Evolutionary conservation across 2,329 filamentous ascomycete genomes (phyloP).

Genomic region (Ophiocordyceps unilateralis): DNA sequence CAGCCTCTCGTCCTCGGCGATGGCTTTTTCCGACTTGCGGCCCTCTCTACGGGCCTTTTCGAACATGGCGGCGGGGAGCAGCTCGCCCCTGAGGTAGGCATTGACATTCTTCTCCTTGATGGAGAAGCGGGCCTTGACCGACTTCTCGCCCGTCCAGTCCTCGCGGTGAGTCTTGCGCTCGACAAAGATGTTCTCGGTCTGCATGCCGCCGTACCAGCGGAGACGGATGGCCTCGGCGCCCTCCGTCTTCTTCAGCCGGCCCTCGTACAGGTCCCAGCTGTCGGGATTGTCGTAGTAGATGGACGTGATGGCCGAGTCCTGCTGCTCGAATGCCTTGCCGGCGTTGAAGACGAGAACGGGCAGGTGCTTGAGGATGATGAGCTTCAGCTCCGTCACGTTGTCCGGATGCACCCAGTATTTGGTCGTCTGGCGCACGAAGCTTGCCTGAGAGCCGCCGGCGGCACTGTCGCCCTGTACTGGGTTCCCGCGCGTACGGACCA

Average conservation of each 20-base stretch:
- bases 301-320: slow-evolving; percentile 89
- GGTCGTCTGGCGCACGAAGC: slow-evolving; percentile 90
- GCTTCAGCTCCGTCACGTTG: slow-evolving; percentile 94
- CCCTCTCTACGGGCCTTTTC: slow-evolving; percentile 92
- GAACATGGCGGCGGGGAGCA: slow-evolving; percentile 78
- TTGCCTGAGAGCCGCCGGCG: slow-evolving; percentile 82
- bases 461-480: slow-evolving; percentile 83
- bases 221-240: slow-evolving; percentile 92
- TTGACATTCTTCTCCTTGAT: slow-evolving; percentile 98
- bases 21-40: slow-evolving; percentile 84
- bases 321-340: slow-evolving; percentile 83
- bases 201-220: slow-evolving; percentile 95
- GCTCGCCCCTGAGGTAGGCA: slow-evolving; percentile 65
- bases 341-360: slow-evolving; percentile 95
- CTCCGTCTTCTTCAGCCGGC: slow-evolving; percentile 92
- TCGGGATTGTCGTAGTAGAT: slow-evolving; percentile 97
- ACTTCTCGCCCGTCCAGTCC: slow-evolving; percentile 98
- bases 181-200: slow-evolving; percentile 86
- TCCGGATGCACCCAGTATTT: slow-evolving; percentile 99
- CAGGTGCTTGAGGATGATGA: slow-evolving; percentile 93
- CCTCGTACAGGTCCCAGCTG: slow-evolving; percentile 86
- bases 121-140: slow-evolving; percentile 89
- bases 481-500: slow-evolving; percentile 83
- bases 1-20: slow-evolving; percentile 76
- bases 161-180: slow-evolving; percentile 97